Conservation (phyloP, 75 land plant genomes). For the Larix kaempferi region DNA sequence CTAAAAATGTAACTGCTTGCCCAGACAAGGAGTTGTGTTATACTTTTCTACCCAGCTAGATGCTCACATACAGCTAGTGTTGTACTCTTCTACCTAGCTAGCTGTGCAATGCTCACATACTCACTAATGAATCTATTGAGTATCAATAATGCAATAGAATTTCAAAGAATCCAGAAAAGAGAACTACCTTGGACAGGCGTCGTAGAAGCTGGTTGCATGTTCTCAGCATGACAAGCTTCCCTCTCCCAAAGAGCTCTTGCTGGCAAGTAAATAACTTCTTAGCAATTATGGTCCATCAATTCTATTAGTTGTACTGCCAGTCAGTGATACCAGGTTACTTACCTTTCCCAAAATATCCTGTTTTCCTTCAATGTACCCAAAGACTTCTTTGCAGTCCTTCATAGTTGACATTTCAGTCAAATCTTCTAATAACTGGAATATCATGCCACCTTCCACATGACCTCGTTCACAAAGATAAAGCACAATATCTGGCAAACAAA, state of each 20-base stretch:
- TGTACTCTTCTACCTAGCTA: no score
- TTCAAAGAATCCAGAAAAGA: no score
- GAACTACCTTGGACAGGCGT: conserved; percentile 82
- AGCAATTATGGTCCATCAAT: background rate
- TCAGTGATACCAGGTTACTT: background rate
- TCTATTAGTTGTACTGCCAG: background rate
- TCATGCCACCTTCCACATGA: conserved; percentile 98
- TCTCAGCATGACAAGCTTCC: conserved; percentile 98
- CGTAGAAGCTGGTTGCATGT: conserved; percentile 99
- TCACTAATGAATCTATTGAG: background rate
- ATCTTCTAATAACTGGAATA: conserved; percentile 96
- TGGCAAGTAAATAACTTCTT: conserved; percentile 15
- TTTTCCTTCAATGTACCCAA: conserved; percentile 93
- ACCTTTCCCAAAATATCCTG: conserved; percentile 97
- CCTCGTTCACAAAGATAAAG: conserved; percentile 92
- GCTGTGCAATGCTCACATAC: background rate
- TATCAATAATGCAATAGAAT: no score
- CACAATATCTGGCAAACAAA: conserved; percentile 64
- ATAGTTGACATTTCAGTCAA: conserved; percentile 98
- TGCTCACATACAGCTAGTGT: background rate
- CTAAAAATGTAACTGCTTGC: background rate
- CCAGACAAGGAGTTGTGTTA: background rate
- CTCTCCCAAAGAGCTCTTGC: conserved; percentile 97
- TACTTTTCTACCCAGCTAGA: no score
- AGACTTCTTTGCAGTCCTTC: conserved; percentile 94